Evolutionary conservation across 2,329 filamentous ascomycete species (phyloP), one percentile per base, ranked within the genome.

Genomic region (Penicillium olsonii): DNA sequence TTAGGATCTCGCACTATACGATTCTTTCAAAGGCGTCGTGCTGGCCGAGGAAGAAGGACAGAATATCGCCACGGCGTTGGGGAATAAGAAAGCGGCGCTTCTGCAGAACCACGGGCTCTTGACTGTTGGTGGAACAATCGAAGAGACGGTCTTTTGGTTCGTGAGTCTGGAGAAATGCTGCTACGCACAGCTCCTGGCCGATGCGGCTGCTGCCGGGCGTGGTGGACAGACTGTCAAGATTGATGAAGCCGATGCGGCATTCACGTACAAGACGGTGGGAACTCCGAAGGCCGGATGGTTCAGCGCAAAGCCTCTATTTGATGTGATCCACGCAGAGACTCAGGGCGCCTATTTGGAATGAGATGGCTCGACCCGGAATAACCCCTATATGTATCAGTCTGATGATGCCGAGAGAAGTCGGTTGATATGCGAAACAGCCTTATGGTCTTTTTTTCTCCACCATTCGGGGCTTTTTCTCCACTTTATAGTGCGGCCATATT

Each of bases 291-390:
- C 82, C 0, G 87, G 87, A 0, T 90, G 81, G 77, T 91, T 90
- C 64, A 84, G 79, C 59, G 87, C 84, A 5, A 85, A 84, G 72
- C 87, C 87, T 14, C 59, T 85, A 55, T 90, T 90, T 71, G 86
- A 89, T 72, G 70, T 88, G 34, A 81, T 87, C 54, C 79, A 85
- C 60, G 78, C 79, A 64, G 82, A 86, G 70, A 81, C 78, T 2
- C 72, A 72, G 18, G 80, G 79, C 2, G 78, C 79, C 10, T 84
- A 84, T 64, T 61, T 84, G 55, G 63, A 76, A 52, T 78, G 68
- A 59, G 12, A 14, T 5, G 12, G 6, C 29, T 31, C 14, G 29
- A 9, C 14, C 18, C 6, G 15, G 42, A 4, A 35, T 31, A 17
- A 26, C 8, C 17, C 17, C 22, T 24, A 24, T n/a, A 26, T 34